Evolutionary conservation across 495 filamentous ascomycete species (phyloP).

Genomic region (Hyaloscypha hepaticicola): DNA sequence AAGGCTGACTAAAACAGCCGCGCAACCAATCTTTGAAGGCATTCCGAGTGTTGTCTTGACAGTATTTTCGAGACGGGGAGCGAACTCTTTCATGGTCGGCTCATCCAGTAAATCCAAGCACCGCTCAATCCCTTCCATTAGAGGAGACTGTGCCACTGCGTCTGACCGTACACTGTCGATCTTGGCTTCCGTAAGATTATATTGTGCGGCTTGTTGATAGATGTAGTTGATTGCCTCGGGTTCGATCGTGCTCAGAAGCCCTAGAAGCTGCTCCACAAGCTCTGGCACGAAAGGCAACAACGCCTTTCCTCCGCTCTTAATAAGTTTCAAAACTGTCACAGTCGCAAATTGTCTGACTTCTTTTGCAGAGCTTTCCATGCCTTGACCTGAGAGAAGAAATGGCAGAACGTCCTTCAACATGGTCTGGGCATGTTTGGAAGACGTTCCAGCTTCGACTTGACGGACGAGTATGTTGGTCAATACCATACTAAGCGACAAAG

Average conservation of each 20-base stretch:
- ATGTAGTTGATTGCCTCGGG: constrained; percentile 85
- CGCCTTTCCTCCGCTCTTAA: constrained; percentile 75
- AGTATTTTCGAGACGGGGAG: constrained; percentile 66
- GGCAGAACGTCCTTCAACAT: constrained; percentile 85
- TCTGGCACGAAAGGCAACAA: constrained; percentile 77
- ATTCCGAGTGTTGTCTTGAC: constrained; percentile 86
- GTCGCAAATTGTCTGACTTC: constrained; percentile 78
- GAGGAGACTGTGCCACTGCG: constrained; percentile 80
- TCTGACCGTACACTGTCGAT: constrained; percentile 82
- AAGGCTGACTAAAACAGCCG: constrained; percentile 81
- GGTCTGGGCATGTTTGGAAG: constrained; percentile 64
- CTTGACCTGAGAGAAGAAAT: constrained; percentile 85
- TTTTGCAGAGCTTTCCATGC: constrained; percentile 80
- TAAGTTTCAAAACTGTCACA: constrained; percentile 77
- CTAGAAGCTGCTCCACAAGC: constrained; percentile 77
- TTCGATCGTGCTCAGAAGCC: constrained; percentile 81
- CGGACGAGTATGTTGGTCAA: constrained; percentile 81
- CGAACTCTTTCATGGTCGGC: constrained; percentile 67
- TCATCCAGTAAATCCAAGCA: constrained; percentile 85
- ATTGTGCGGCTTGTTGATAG: constrained; percentile 84
- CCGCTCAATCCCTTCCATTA: constrained; percentile 90
- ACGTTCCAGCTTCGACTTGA: constrained; percentile 76
- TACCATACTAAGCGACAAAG: constrained; percentile 74
- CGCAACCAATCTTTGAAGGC: constrained; percentile 89
- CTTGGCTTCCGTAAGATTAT: constrained; percentile 75